Base-by-base conservation (phyloP, 768 basidiomycete species). In the Lepiota venenata region DNA sequence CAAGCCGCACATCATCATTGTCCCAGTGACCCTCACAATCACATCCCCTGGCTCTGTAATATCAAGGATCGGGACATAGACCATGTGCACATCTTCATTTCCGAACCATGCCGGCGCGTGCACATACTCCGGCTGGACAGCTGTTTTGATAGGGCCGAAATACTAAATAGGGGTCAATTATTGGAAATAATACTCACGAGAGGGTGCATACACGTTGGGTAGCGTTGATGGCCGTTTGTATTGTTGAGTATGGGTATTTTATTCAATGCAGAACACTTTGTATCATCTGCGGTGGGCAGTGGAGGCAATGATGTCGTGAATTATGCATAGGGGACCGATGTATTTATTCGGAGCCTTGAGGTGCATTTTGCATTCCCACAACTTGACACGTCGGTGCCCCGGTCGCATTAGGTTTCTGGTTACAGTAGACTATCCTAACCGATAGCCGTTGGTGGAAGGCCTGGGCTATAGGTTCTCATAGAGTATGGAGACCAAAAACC, bases 41-140 rank as follows among this genome's bases (percentile, higher is more conserved):
- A 91, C 84, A 59, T 93, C 89, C 61, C 84, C 78, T n/a, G 82
- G 80, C 56, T 89, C 82, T 1, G 80, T 84, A 61, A 91, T 80
- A 53, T 81, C 81, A 2, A 80, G 70, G 64, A 73, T 64, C 9
- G 72, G 69, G 0, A 69, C 73, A n/a, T 72, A 67, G 29, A 74
- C 57, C 51, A 76, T 57, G 11, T 73, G 68, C 16, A 75, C 80
- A 57, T 82, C 78, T 40, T 70, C 63, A 7, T 75, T 67, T 1
- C 85, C 83, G 58, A 83, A 84, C 85, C 85, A 88, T 1, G 82
- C 82, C 1, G 88, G 70, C 10, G 87, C 85, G 18, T 64, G 65
- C 47, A 80, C 79, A 61, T 76, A 79, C 46, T 76, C 72, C 0
- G 78, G 71, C 46, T 74, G 68, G 1, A 75, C 71, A 2, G 55